Evolutionary conservation across 495 filamentous ascomycete genomes (phyloP), one percentile per base, ranked within the genome.

Genomic region (Penicillium samsonianum): DNA sequence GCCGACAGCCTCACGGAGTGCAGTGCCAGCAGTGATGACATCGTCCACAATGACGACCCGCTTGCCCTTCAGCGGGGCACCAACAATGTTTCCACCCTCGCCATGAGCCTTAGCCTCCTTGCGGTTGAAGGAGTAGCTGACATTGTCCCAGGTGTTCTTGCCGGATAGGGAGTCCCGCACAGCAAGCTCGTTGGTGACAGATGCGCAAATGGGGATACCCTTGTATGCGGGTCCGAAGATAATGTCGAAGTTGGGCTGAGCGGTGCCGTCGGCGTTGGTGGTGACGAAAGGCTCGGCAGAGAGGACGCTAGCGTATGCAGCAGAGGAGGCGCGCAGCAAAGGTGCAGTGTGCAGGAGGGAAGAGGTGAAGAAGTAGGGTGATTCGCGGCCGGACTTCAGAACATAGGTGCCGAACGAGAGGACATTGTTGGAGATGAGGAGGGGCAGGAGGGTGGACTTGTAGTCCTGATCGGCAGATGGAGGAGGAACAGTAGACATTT

Each of bases 321-420:
- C 77, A 53, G 86, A 81, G 58, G 94, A 84, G 57, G 90, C 83
- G 55, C 80, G 79, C 55, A 94, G 83, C 19, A 96, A 82, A 57
- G 84, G 76, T 25, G 85, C 88, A 22, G 82, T 84, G 78, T 92
- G 87, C 77, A 97, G 91, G 62, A 87, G 82, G 31, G 90, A 91
- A 17, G 92, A 90, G 73, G 94, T 95, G 87, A 98, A 96, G 83
- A 98, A 97, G 84, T 98, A 97, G n/a, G 94, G 92, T 7, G 91
- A 96, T 65, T 86, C 82, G 60, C 94, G 91, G 62, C 88, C 87
- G 53, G 92, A 96, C 74, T 98, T 98, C 60, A 98, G 81, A 53
- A 84, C 86, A 80, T 87, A 97, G 64, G 81, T 85, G 69, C 94
- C 93, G 77, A 98, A 96, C 41, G 87, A 87, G 55, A 97, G 86